Evolutionary conservation across 495 filamentous ascomycete genomes (phyloP).

Genomic region (Tetracladium setigerum): DNA sequence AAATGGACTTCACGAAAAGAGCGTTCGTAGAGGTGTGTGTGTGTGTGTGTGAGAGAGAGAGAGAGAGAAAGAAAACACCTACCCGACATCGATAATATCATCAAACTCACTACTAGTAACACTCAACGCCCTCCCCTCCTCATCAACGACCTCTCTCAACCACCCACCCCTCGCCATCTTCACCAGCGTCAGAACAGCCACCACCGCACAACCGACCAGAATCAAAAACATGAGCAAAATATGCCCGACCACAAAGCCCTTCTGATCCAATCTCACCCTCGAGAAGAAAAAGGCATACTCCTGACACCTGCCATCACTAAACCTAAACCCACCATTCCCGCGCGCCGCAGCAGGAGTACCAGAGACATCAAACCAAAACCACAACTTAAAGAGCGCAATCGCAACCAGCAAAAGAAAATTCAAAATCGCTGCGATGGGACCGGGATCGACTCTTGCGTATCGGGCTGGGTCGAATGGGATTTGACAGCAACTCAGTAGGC

Average conservation of each 20-base stretch:
- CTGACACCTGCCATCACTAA: neutral
- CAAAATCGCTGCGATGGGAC: constrained; percentile 4
- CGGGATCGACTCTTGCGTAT: constrained; percentile 1
- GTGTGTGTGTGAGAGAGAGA: no score
- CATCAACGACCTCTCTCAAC: no score
- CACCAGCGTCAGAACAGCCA: neutral
- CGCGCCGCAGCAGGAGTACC: neutral
- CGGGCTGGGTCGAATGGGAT: constrained; percentile 21
- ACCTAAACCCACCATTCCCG: no score
- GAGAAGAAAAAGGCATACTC: constrained; percentile 8
- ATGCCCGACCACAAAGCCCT: constrained; percentile 3
- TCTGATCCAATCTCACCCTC: neutral
- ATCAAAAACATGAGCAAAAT: constrained; percentile 1
- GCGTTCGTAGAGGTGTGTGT: no score
- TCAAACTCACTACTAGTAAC: no score
- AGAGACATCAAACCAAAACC: constrained; percentile 28
- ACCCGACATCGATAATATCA: no score
- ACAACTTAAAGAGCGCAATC: constrained; percentile 26
- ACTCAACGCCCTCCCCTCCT: no score
- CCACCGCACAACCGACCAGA: neutral
- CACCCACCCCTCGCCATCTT: neutral
- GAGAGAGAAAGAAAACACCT: no score
- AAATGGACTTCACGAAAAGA: no score
- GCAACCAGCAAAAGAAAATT: constrained; percentile 22
- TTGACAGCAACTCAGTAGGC: constrained; percentile 23